Evolutionary conservation across 768 basidiomycete species (phyloP).

Genomic region (Chlorophyllum brunneum): DNA sequence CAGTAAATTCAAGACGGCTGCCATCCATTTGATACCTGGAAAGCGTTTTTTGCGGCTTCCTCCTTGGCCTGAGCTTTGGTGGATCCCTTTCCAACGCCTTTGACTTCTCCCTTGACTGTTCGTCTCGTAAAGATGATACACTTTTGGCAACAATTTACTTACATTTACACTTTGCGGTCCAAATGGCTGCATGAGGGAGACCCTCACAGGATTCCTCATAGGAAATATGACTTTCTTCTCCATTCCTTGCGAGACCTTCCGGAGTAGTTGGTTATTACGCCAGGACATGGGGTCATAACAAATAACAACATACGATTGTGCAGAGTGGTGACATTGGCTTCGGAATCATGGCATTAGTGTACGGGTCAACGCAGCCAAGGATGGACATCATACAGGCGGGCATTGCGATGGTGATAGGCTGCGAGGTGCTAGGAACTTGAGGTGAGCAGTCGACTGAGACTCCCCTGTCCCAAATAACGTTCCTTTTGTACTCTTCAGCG

Average conservation of each 20-base stretch:
- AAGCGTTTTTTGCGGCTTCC: conserved; percentile 41
- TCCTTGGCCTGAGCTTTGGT: conserved; percentile 47
- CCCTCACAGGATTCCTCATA: conserved; percentile 40
- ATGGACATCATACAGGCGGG: conserved; percentile 15
- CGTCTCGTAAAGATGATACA: neutral
- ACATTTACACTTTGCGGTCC: conserved; percentile 62
- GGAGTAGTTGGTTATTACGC: neutral
- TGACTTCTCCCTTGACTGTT: conserved; percentile 43
- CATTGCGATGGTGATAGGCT: conserved; percentile 15
- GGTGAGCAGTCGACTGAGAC: too few relatives aligned
- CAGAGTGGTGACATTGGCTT: conserved; percentile 28
- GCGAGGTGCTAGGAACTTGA: too few relatives aligned
- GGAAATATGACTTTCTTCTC: conserved; percentile 22
- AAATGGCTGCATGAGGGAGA: conserved; percentile 35
- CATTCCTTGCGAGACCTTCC: conserved; percentile 2
- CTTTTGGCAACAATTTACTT: conserved; percentile 16
- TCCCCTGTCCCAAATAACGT: too few relatives aligned
- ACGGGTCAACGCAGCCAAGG: neutral
- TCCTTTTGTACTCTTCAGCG: conserved; percentile 2
- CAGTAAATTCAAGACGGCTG: neutral
- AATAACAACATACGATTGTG: conserved; percentile 42
- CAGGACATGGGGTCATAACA: neutral
- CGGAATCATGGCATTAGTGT: conserved; percentile 6
- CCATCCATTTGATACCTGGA: conserved; percentile 26
- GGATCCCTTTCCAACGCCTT: conserved; percentile 42